These are phyloP conservation scores for Neurospora sp. DNA, from an alignment of 495 filamentous ascomycete species.

Conservation along the genomic window DNA sequence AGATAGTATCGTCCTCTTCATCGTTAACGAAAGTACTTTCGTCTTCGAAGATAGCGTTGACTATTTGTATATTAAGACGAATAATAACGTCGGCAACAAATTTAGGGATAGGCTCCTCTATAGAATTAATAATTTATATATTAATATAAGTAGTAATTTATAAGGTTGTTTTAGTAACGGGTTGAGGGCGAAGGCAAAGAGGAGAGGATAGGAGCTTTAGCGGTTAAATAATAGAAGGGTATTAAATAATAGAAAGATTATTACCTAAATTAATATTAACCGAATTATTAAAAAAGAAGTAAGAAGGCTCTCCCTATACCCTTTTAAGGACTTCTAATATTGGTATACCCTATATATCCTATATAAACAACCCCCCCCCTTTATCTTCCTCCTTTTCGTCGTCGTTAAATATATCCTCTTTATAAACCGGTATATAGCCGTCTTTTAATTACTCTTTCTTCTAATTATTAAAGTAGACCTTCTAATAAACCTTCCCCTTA, in stretches of 20 bases:
- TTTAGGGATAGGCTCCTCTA: fast-evolving
- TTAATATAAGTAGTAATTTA: not conserved
- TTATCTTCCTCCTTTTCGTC: not conserved
- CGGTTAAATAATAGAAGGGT: no score
- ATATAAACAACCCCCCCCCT: no score
- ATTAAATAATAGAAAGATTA: not conserved
- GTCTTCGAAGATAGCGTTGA: not conserved
- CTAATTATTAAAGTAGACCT: not conserved
- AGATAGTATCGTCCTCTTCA: no score
- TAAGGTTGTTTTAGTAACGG: no score
- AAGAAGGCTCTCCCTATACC: no score
- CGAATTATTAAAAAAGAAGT: not conserved
- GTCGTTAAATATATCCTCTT: not conserved
- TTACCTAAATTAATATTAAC: not conserved
- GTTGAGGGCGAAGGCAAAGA: no score
- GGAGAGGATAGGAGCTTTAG: no score
- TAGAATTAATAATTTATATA: not conserved
- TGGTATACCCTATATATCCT: no score
- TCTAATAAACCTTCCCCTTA: not conserved
- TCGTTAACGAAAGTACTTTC: not conserved
- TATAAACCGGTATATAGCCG: not conserved
- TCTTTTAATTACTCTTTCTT: not conserved
- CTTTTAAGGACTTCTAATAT: no score
- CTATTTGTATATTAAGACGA: not conserved
- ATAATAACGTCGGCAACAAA: not conserved